Evolutionary conservation across 2,329 filamentous ascomycete genomes (phyloP).

Genomic region (Chrysoporthe puriensis): DNA sequence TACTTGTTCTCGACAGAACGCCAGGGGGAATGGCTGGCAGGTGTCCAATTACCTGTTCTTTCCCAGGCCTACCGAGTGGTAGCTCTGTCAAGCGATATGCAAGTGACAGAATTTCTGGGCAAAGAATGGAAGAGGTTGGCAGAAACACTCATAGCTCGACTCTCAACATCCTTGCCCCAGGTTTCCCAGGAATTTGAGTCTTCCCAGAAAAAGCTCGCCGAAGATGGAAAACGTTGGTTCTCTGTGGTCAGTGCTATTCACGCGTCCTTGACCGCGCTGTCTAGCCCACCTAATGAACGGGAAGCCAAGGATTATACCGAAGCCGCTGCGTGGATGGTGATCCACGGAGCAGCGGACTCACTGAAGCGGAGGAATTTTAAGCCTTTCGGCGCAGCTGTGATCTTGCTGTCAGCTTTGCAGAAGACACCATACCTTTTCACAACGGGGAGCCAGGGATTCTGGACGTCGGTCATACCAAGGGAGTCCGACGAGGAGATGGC

Average conservation of each 20-base stretch:
- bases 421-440: slow-evolving; percentile 48
- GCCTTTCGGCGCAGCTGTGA: slow-evolving; percentile 57
- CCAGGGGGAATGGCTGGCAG: slow-evolving; percentile 44
- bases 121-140: slow-evolving; percentile 67
- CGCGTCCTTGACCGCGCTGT: slow-evolving; percentile 30
- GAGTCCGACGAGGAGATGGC: slow-evolving; percentile 62
- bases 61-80: slow-evolving; percentile 53
- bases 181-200: slow-evolving; percentile 75
- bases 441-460: slow-evolving; percentile 35
- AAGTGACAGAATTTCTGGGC: slow-evolving; percentile 53
- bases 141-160: slow-evolving; percentile 62
- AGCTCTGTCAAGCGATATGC: slow-evolving; percentile 44
- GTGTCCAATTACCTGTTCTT: slow-evolving; percentile 42
- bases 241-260: slow-evolving; percentile 55
- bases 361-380: slow-evolving; percentile 58
- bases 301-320: slow-evolving; percentile 36
- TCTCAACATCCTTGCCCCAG: slow-evolving; percentile 78
- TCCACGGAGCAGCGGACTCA: slow-evolving; percentile 44
- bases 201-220: slow-evolving; percentile 71
- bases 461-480: slow-evolving; percentile 48
- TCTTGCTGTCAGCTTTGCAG: slow-evolving; percentile 47
- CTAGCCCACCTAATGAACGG: slow-evolving; percentile 24
- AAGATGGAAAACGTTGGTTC: slow-evolving; percentile 71
- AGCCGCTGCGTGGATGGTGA: slow-evolving; percentile 38
- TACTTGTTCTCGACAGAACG: slow-evolving; percentile 51